phyloP scores from a whole-genome alignment of 345 rosid genomes.

The Diplotaxis tenuifolia region DNA sequence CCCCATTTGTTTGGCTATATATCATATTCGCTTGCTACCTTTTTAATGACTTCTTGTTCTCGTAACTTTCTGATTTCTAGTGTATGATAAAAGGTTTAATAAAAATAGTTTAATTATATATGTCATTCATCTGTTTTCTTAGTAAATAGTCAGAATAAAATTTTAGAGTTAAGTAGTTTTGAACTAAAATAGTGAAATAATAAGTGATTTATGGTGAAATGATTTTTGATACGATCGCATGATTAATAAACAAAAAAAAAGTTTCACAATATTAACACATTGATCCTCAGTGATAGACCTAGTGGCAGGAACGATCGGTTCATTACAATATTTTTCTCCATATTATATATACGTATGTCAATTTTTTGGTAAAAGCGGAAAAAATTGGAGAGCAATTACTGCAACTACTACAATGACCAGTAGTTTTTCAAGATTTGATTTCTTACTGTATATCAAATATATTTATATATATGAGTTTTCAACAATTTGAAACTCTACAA shows the following conservation, averaged over 20 bases:
- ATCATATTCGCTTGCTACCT: neutral
- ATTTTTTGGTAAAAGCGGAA: neutral
- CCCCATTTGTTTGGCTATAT: slow-evolving; percentile 18
- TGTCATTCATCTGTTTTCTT: too few relatives aligned
- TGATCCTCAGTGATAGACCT: neutral
- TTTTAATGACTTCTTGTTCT: neutral
- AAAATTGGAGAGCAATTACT: neutral
- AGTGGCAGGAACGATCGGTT: neutral
- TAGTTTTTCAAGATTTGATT: neutral
- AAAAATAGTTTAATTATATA: too few relatives aligned
- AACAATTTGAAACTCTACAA: neutral
- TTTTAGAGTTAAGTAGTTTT: neutral
- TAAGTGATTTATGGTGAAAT: neutral
- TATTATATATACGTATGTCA: too few relatives aligned
- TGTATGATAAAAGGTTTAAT: neutral
- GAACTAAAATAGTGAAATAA: neutral
- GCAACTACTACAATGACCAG: neutral
- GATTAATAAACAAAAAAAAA: too few relatives aligned
- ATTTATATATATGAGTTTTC: neutral
- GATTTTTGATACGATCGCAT: too few relatives aligned
- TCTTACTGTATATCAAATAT: neutral
- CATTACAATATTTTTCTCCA: neutral
- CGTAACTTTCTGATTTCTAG: neutral
- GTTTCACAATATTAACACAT: neutral
- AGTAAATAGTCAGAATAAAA: neutral